Percentiles rank a stretch among this genome's conserved stretches.
Conservation (phyloP, 306 rosid genomes). For the Vigna reflexopilosa region DNA sequence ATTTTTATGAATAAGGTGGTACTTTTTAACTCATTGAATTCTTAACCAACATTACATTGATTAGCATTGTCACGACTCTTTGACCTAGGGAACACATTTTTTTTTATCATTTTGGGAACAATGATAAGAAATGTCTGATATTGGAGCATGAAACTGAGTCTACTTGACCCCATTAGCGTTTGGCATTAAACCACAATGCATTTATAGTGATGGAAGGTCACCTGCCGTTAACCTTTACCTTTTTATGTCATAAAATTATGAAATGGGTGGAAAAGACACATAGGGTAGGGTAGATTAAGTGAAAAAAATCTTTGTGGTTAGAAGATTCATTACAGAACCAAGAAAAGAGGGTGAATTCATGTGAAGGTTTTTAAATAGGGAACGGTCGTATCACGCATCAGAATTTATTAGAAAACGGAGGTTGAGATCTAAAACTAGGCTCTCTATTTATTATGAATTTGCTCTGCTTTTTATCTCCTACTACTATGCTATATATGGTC, state of each 20-base stretch:
- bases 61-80: conserved; percentile 34
- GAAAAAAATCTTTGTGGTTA: conserved; percentile 32
- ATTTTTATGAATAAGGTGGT: too few species aligned
- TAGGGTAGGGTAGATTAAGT: not conserved
- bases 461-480: not conserved
- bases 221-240: conserved; percentile 19
- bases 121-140: conserved; percentile 15
- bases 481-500: not conserved
- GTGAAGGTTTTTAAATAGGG: conserved; percentile 55
- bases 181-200: not conserved
- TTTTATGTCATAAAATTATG: conserved; percentile 1
- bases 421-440: conserved; percentile 41
- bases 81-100: not conserved
- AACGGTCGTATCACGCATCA: conserved; percentile 59
- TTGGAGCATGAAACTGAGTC: conserved; percentile 7
- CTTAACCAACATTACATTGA: not conserved
- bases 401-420: conserved; percentile 42
- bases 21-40: too few species aligned
- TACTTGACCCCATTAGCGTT: not conserved
- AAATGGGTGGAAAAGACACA: conserved; percentile 3
- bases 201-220: conserved; percentile 17
- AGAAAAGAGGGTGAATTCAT: conserved; percentile 46
- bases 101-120: not conserved
- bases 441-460: conserved; percentile 46
- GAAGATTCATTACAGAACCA: conserved; percentile 8